Conservation (phyloP, 306 rosid species). For the Oemleria cerasiformis region DNA sequence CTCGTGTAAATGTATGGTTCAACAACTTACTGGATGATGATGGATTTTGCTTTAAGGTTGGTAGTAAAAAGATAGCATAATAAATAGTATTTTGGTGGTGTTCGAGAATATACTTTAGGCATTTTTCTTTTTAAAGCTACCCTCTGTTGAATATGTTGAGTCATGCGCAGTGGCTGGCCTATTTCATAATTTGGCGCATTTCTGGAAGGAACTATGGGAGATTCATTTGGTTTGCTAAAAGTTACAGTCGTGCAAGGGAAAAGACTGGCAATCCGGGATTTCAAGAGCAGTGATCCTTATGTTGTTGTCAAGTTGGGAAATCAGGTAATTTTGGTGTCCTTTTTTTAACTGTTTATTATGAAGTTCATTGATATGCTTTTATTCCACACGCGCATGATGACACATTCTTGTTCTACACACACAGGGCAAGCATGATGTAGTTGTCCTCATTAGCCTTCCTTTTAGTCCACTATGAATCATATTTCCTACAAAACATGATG, state of each 20-base stretch:
- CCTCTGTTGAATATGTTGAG: not conserved
- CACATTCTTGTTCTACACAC: not conserved
- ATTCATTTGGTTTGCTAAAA: constrained; percentile 64
- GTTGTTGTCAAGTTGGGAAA: constrained; percentile 84
- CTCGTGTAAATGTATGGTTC: not conserved
- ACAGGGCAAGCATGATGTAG: not conserved
- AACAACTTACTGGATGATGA: not conserved
- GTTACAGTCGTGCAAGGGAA: constrained; percentile 78
- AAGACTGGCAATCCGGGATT: constrained; percentile 85
- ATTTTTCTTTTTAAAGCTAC: not conserved
- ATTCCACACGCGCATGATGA: not conserved
- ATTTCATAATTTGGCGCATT: constrained; percentile 13
- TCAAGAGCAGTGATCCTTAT: constrained; percentile 96
- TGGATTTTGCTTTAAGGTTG: not conserved
- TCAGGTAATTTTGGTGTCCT: constrained; percentile 49
- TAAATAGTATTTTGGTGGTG: not conserved
- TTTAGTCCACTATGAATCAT: not conserved
- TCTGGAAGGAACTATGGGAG: constrained; percentile 48
- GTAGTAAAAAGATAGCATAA: not conserved
- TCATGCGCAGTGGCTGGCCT: constrained; percentile 15
- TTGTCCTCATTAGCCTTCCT: not conserved
- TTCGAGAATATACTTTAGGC: not conserved
- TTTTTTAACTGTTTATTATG: not conserved
- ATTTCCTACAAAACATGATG: not conserved
- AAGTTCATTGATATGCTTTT: not conserved